phyloP scores from a whole-genome alignment of 2,329 filamentous ascomycete genomes.

The Venturia nashicola region DNA sequence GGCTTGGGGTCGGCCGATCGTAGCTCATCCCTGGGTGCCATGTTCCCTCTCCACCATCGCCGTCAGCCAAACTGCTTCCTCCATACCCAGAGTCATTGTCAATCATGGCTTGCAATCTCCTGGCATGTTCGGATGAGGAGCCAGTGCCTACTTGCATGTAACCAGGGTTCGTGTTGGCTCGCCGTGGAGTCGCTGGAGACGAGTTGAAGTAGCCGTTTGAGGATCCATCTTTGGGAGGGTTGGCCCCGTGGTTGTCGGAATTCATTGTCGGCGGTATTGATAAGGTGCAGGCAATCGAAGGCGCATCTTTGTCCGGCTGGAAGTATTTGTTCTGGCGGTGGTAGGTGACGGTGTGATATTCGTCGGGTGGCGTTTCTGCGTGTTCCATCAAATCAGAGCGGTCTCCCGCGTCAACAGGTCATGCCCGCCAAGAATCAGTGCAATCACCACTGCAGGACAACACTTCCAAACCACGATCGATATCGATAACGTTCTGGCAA shows the following conservation, averaged over 20 bases:
- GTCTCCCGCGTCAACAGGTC: neutral
- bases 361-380: neutral
- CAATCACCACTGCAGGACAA: no score
- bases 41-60: conserved; percentile 41
- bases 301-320: neutral
- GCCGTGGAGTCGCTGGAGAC: neutral
- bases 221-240: neutral
- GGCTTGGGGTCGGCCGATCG: conserved; percentile 44
- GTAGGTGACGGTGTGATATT: neutral
- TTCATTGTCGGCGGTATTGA: neutral
- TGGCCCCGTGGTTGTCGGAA: neutral
- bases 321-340: neutral
- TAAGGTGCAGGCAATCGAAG: neutral
- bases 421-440: no score
- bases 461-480: no score
- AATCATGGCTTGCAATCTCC: conserved; percentile 66
- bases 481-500: no score
- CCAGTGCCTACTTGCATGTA: conserved; percentile 87
- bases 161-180: conserved; percentile 28
- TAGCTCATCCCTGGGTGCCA: conserved; percentile 46
- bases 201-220: conserved; percentile 21
- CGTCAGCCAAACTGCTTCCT: conserved; percentile 52
- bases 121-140: conserved; percentile 67
- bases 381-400: neutral
- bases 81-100: conserved; percentile 89